These are phyloP conservation scores for Fomitopsis palustris DNA, from an alignment of 1,284 basidiomycete genomes.

Conservation along the genomic window DNA sequence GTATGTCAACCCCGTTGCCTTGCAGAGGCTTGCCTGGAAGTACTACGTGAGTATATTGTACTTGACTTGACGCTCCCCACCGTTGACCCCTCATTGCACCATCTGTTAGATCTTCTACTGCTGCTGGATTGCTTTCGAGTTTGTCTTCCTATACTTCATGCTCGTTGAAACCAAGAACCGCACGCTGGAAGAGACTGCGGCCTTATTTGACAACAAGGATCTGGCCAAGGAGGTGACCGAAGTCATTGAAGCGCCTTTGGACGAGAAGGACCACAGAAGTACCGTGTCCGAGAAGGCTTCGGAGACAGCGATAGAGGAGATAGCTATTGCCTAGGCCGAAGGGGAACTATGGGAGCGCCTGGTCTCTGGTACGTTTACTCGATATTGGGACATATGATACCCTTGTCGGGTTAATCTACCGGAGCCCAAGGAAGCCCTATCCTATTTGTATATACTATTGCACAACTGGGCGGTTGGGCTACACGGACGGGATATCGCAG, in stretches of 20 bases:
- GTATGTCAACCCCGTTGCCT: constrained; percentile 43
- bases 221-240: not conserved
- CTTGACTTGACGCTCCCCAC: not conserved
- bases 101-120: constrained; percentile 24
- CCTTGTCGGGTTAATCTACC: too few species aligned
- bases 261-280: not conserved
- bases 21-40: constrained; percentile 33
- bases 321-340: not conserved
- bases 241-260: not conserved
- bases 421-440: too few species aligned
- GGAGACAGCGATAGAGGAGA: constrained; percentile 1
- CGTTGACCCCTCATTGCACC: not conserved
- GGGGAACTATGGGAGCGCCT: too few species aligned
- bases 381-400: too few species aligned
- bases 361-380: too few species aligned
- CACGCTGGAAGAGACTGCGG: constrained; percentile 12
- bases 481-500: too few species aligned
- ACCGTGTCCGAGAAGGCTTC: constrained; percentile 2
- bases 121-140: constrained; percentile 42
- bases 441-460: too few species aligned
- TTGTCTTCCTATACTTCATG: constrained; percentile 52
- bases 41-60: constrained; percentile 29
- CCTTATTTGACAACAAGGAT: constrained; percentile 9
- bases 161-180: constrained; percentile 41
- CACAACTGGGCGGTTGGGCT: too few species aligned